A percentile compares a stretch with the other conserved stretches of the same genome.
Evolutionary conservation across 441 rosid species (phyloP).

Genomic region (Gossypium schwendimanii): DNA sequence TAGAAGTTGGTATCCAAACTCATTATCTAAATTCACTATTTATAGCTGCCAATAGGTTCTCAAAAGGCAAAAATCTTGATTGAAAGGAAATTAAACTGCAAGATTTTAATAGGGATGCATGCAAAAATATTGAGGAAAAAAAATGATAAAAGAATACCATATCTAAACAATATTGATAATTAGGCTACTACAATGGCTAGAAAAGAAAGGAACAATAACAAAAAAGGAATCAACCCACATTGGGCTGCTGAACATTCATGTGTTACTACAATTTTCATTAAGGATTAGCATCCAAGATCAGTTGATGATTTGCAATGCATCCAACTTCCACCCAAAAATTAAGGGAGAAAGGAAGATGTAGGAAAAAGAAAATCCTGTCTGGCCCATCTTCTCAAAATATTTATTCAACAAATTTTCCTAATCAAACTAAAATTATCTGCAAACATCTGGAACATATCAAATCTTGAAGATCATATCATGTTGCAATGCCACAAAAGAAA

Average conservation of each 20-base stretch:
- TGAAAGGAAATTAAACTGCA: not conserved
- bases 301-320: not conserved
- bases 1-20: not conserved
- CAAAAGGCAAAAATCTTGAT: not conserved
- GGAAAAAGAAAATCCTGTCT: not conserved
- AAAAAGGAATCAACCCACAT: not conserved
- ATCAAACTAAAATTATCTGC: not conserved
- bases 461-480: conserved; percentile 8
- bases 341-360: not conserved
- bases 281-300: not conserved
- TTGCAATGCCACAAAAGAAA: conserved; percentile 1
- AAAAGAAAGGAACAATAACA: not conserved
- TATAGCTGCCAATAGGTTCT: not conserved
- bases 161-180: not conserved
- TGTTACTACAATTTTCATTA: not conserved
- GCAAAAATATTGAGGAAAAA: not conserved
- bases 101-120: not conserved
- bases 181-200: not conserved
- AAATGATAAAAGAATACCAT: not conserved
- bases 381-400: not conserved
- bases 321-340: not conserved
- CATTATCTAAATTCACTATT: not conserved
- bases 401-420: not conserved
- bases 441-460: not conserved
- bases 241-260: not conserved